Base-by-base conservation (phyloP, 345 rosid species). In the Diplotaxis tenuifolia region DNA sequence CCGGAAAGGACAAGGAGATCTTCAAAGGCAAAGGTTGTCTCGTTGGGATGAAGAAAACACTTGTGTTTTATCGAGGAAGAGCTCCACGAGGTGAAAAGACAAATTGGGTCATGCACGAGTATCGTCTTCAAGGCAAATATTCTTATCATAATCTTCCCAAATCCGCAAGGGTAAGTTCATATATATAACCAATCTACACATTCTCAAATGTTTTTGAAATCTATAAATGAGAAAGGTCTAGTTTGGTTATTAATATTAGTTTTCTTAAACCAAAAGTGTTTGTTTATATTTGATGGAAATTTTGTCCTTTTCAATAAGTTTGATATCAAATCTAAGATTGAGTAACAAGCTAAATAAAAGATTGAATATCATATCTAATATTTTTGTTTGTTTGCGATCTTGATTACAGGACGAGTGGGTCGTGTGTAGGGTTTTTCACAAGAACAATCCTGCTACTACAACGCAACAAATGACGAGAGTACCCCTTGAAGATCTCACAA, bases 101-200 rank as follows among this genome's bases (percentile, higher is more conserved):
- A 19, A 92, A 88, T 54, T 95, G 99, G 99, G 96, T 95, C 40
- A 95, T 95, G 96, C 99, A 95, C 81, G 99, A 95, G 62, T 95
- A 74, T 50, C 85, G 99, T 36, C 89, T 95, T 36, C 96, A 95
- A 74, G 99, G 96, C 80, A 90, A 90, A 83, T 83, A 86, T 75
- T 84, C 94, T 21, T 92, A 92, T 71, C 87, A 81, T 81, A 84
- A 78, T 72, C 96, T 91, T 38, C 91, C 94, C 65, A 88, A 79
- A 62, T 52, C 79, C 61, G 78, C 96, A 31, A 87, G 83, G 92
- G 99, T 95, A 80, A 62, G 66, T 31, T 58, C 23, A n/a, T 28
- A 8, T 28, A 8, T 14, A 32, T 25, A 61, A 14, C 12, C 14
- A 27, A 31, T 49, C 2, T 31, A 34, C 28, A 60, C 25, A 6